Conservation (phyloP, 768 basidiomycete species). For the Paxillus involutus region DNA sequence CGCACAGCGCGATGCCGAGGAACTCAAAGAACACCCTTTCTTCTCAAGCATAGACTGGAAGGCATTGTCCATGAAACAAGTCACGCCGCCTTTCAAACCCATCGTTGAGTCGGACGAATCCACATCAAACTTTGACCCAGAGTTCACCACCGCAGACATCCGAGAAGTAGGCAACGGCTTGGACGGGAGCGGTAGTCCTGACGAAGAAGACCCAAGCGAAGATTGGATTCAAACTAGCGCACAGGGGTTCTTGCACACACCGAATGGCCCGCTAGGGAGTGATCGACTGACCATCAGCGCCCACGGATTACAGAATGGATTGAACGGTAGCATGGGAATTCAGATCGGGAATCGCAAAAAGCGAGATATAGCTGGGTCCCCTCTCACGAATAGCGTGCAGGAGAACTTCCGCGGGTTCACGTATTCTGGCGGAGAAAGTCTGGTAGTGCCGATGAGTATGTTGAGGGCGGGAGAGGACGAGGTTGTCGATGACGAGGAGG, state of each 20-base stretch:
- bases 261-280: constrained; percentile 77
- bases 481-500: constrained; percentile 55
- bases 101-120: constrained; percentile 97
- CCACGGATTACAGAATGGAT: constrained; percentile 12
- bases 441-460: constrained; percentile 46
- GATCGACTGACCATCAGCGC: constrained; percentile 35
- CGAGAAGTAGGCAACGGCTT: constrained; percentile 61
- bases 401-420: constrained; percentile 97
- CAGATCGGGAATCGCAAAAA: constrained; percentile 52
- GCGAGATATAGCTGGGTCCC: constrained; percentile 51
- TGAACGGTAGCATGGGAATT: constrained; percentile 37
- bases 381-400: constrained; percentile 89
- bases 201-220: constrained; percentile 69
- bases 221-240: constrained; percentile 44
- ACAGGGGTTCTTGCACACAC: constrained; percentile 48
- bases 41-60: constrained; percentile 92
- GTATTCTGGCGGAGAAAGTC: constrained; percentile 73
- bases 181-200: constrained; percentile 43
- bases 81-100: constrained; percentile 97
- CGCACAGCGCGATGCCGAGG: constrained; percentile 84
- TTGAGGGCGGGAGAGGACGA: constrained; percentile 38
- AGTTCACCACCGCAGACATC: constrained; percentile 93
- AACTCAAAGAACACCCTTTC: constrained; percentile 95
- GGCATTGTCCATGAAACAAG: constrained; percentile 80
- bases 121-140: constrained; percentile 97